phyloP scores from a whole-genome alignment of 2,329 filamentous ascomycete genomes.

The Penicillium sp. region DNA sequence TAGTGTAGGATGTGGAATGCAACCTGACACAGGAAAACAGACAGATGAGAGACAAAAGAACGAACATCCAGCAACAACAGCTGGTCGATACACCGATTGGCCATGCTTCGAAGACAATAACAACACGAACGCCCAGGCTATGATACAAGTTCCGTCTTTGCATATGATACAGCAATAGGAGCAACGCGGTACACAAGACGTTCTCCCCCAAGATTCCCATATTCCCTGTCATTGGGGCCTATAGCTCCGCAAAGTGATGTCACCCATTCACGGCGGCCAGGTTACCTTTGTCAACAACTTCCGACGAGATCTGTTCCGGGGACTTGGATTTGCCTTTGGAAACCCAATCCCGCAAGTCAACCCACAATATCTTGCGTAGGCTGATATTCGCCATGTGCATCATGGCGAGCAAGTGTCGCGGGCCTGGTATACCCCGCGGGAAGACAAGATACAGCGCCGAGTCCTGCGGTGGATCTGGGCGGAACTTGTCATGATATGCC shows the following conservation, averaged over 20 bases:
- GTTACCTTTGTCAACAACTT: neutral
- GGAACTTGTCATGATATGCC: conserved; percentile 42
- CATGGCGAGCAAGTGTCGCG: conserved; percentile 34
- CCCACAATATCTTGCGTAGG: conserved; percentile 26
- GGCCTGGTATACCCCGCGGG: conserved; percentile 31
- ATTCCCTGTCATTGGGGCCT: too few species aligned
- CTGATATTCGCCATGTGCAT: conserved; percentile 43
- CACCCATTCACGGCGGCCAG: too few species aligned
- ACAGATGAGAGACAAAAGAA: conserved; percentile 3
- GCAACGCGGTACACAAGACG: neutral
- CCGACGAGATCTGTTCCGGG: neutral
- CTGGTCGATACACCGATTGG: too few species aligned
- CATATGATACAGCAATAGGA: conserved; percentile 9
- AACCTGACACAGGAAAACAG: conserved; percentile 1
- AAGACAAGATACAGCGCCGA: conserved; percentile 39
- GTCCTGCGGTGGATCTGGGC: conserved; percentile 33
- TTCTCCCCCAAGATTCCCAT: too few species aligned
- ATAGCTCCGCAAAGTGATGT: too few species aligned
- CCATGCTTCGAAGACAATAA: neutral
- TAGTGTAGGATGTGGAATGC: neutral
- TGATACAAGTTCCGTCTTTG: conserved; percentile 6
- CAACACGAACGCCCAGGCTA: conserved; percentile 6
- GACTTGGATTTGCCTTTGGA: conserved; percentile 5
- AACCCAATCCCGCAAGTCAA: conserved; percentile 12
- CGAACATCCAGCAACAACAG: too few species aligned